Evolutionary conservation across 208 protist genomes (phyloP), one percentile per base, ranked within the genome.

Genomic region (Crithidia acanthocephali): DNA sequence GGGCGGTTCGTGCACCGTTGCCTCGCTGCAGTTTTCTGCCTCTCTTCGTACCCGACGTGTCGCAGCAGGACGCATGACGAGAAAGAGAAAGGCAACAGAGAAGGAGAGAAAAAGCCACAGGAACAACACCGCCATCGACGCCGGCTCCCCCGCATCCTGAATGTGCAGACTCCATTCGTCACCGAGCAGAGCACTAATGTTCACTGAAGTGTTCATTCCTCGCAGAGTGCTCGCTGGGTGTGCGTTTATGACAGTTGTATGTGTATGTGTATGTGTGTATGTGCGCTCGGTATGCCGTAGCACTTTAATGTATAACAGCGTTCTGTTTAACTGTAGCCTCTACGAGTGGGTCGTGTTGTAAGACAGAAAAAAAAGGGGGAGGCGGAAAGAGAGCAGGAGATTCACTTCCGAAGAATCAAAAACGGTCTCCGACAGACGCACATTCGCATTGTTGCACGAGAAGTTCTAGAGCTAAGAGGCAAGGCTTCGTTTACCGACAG

Each of bases 1-100:
- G 5, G 35, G 5, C 8, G 35, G 35, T 5, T 40, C 5, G 11
- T 13, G 35, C 35, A 40, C 35, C 35, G 35, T 13, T 47, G 30
- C 16, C 55, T 28, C 55, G 32, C n/a, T 7, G 20, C n/a, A 30
- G 11, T 18, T 28, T 25, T 25, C 35, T 23, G 72, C 35, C 18
- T 45, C 40, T 18, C 32, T 20, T 15, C 67, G 58, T 8, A 68
- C 35, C 18, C 35, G 58, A 7, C 28, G 62, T 10, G 67, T 62
- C 18, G 67, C 57, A 1, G 72, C 74, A 1, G 77, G 76, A 1
- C 86, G 81, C 16, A 82, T 20, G 7, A 88, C 67, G 3, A 76
- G 74, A 77, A 92, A 92, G 10, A 92, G 60, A 2, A 79, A 1
- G 8, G 77, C 78, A 0, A 84, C 80, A n/a, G 47, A 27, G 10